Evolutionary conservation across 2,329 filamentous ascomycete species (phyloP), one percentile per base, ranked within the genome.

Genomic region (Colletotrichum chlorophyti): DNA sequence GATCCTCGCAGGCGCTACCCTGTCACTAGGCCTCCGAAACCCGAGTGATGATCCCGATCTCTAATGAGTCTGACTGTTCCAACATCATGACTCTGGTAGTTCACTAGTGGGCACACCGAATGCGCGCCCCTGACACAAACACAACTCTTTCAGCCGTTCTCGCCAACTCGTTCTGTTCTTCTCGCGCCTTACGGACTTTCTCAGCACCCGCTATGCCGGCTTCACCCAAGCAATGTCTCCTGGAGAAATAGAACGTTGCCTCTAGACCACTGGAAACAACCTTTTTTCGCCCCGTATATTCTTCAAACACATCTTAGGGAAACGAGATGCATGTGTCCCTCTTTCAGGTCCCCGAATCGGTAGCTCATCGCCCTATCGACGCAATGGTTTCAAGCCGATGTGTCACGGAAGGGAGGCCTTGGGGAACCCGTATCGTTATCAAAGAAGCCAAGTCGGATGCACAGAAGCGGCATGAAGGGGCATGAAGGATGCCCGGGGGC

Each of bases 121-220:
- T 49, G 55, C 57, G 38, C 37, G 43, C 43, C 31, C 21, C 43
- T 59, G 55, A 59, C 43, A 50, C 37, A 27, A 21, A 15, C 45
- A 31, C 54, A 47, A 26, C 47, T 19, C 45, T 7, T 15, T 42
- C 29, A 10, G 35, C 27, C 19, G 31, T 55, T 55, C 26, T 40
- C 23, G 24, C n/a, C 23, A 23, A 8, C 34, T 19, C 14, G n/a
- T n/a, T 41, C n/a, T 31, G 17, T 17, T 37, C 23, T 24, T n/a
- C 24, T 41, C 14, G 11, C 31, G 29, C 24, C n/a, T 11, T 19
- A n/a, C 31, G 32, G 31, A 35, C 11, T 26, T 27, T 55, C 11
- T n/a, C 29, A 38, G 27, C 26, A 32, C 21, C 41, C 49, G 47
- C 38, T 32, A 15, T 24, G 15, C 37, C 23, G 10, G 15, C 34